phyloP scores from a whole-genome alignment of 805 yeast species.

The Ogataea sp. region DNA sequence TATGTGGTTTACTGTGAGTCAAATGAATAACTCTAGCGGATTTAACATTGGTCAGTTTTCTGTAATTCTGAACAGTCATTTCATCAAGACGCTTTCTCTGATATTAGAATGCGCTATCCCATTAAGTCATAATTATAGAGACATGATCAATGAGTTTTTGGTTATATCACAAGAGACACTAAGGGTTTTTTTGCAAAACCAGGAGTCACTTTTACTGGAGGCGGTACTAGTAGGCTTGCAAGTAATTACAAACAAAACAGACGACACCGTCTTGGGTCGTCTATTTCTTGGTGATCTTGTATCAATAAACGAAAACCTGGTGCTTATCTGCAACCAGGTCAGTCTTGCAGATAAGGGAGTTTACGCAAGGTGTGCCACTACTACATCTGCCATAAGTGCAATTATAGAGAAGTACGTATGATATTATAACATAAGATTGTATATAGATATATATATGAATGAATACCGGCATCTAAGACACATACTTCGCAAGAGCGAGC shows the following conservation, averaged over 20 bases:
- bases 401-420: not conserved
- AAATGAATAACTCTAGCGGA: slow-evolving; percentile 32
- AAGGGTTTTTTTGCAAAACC: not conserved
- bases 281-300: slow-evolving; percentile 5
- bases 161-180: slow-evolving; percentile 14
- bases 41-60: slow-evolving; percentile 46
- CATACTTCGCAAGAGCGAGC: no score
- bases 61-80: slow-evolving; percentile 47
- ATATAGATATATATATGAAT: no score
- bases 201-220: slow-evolving; percentile 3
- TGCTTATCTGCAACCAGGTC: not conserved
- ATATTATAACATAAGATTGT: no score
- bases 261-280: slow-evolving; percentile 4
- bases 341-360: not conserved
- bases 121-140: slow-evolving; percentile 36
- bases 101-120: slow-evolving; percentile 54
- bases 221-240: slow-evolving; percentile 6
- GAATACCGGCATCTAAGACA: no score
- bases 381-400: not conserved
- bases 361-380: not conserved
- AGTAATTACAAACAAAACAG: slow-evolving; percentile 7
- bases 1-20: slow-evolving; percentile 32
- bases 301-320: slow-evolving; percentile 1
- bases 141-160: slow-evolving; percentile 50
- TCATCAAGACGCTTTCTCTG: slow-evolving; percentile 48